These are phyloP conservation scores for Trypanosoma cruzi DNA, from an alignment of 208 protist species.

Conservation along the genomic window DNA sequence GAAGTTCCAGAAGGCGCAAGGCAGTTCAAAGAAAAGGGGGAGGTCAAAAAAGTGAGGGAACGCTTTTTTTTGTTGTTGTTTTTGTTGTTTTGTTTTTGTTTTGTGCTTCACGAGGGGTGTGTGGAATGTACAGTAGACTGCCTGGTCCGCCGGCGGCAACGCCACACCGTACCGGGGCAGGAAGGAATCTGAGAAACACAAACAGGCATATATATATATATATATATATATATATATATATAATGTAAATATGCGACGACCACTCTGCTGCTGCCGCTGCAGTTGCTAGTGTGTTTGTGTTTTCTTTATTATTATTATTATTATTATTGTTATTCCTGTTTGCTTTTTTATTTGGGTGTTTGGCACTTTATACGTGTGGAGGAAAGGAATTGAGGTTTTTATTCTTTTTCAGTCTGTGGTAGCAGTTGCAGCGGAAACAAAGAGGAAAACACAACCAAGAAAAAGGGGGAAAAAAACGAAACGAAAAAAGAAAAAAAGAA, in stretches of 20 bases:
- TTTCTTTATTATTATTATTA: neutral
- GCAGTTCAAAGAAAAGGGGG: constrained; percentile 40
- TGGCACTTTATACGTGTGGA: too few species aligned
- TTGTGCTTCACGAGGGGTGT: neutral
- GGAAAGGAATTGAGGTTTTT: too few species aligned
- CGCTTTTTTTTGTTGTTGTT: neutral
- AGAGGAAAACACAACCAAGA: neutral
- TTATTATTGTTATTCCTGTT: neutral
- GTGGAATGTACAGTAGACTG: neutral
- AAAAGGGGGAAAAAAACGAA: neutral
- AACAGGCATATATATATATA: neutral
- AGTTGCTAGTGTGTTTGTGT: neutral
- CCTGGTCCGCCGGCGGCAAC: neutral
- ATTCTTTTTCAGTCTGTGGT: too few species aligned
- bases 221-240: constrained; percentile 13
- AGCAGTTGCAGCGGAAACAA: too few species aligned
- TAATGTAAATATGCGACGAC: neutral
- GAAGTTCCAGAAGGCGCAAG: constrained; percentile 24
- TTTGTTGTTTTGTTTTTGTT: constrained; percentile 1
- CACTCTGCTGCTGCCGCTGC: neutral
- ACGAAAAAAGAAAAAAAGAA: neutral
- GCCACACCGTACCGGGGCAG: too few species aligned
- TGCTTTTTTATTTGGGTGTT: neutral
- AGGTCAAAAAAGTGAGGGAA: constrained; percentile 28
- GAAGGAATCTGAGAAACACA: neutral